These are phyloP conservation scores for Fusarium mangiferae DNA, from an alignment of 2,329 filamentous ascomycete species.

Conservation along the genomic window DNA sequence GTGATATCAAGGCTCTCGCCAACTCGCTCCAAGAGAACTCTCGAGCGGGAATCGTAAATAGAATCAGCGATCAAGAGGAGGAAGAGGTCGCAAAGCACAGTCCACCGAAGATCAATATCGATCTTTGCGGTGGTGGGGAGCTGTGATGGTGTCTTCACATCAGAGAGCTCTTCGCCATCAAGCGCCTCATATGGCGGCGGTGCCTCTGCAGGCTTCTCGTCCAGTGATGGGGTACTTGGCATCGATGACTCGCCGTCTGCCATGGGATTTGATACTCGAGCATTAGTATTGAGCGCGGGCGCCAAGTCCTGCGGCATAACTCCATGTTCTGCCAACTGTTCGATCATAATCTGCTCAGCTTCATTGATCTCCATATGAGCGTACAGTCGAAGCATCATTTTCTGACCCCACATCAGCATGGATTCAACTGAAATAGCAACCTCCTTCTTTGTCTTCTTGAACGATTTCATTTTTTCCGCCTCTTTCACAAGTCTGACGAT, in stretches of 20 bases:
- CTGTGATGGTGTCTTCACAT: conserved; percentile 84
- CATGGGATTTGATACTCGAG: conserved; percentile 92
- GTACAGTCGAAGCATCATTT: conserved; percentile 97
- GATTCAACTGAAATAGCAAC: conserved; percentile 76
- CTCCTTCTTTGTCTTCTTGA: conserved; percentile 77
- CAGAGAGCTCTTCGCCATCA: conserved; percentile 76
- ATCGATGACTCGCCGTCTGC: conserved; percentile 57
- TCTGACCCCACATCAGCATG: conserved; percentile 95
- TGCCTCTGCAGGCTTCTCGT: conserved; percentile 61
- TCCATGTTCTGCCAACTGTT: conserved; percentile 92
- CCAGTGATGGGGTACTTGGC: conserved; percentile 39
- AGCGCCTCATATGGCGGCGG: conserved; percentile 72
- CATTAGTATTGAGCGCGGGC: conserved; percentile 88
- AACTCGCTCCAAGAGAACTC: conserved; percentile 84
- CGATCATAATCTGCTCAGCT: conserved; percentile 97
- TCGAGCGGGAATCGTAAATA: conserved; percentile 88
- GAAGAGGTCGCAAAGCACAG: conserved; percentile 94
- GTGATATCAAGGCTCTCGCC: conserved; percentile 82
- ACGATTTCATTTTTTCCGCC: conserved; percentile 68
- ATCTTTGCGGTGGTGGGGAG: conserved; percentile 84
- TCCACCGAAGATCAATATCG: conserved; percentile 97
- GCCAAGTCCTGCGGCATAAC: conserved; percentile 87
- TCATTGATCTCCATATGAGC: conserved; percentile 95
- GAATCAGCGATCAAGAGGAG: conserved; percentile 96
- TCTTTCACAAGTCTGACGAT: conserved; percentile 81